Evolutionary conservation across 1,284 basidiomycete genomes (phyloP).

Genomic region (Abortiporus biennis): DNA sequence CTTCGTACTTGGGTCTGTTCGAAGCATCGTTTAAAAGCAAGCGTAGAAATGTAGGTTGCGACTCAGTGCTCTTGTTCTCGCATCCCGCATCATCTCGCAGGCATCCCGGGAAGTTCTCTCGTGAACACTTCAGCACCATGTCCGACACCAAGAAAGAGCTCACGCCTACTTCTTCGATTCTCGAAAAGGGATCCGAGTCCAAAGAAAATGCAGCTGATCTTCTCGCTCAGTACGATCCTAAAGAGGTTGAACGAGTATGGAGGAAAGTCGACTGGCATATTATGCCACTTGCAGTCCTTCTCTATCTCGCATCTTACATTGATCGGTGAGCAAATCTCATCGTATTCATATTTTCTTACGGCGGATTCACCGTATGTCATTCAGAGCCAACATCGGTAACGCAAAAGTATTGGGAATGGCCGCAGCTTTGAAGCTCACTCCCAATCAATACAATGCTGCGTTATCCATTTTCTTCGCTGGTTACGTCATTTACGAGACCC

Average conservation of each 20-base stretch:
- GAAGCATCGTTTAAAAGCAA: neutral
- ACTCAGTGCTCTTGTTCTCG: neutral
- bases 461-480: conserved; percentile 63
- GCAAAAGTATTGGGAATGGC: conserved; percentile 29
- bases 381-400: conserved; percentile 37
- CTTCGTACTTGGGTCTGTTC: neutral
- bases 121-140: neutral
- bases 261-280: conserved; percentile 23
- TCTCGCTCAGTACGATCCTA: conserved; percentile 14
- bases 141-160: neutral
- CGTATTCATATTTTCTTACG: no score
- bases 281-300: conserved; percentile 21
- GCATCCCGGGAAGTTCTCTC: neutral
- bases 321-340: conserved; percentile 23
- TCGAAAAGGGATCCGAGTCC: neutral
- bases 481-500: conserved; percentile 68
- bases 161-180: neutral
- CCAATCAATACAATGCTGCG: conserved; percentile 50
- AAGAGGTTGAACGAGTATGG: conserved; percentile 21
- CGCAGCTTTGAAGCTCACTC: conserved; percentile 17
- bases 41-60: neutral
- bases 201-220: neutral
- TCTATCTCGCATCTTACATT: conserved; percentile 26
- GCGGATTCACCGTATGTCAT: neutral
- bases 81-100: neutral